Evolutionary conservation across 2,329 filamentous ascomycete genomes (phyloP).

Genomic region (Phialocephala subalpina): DNA sequence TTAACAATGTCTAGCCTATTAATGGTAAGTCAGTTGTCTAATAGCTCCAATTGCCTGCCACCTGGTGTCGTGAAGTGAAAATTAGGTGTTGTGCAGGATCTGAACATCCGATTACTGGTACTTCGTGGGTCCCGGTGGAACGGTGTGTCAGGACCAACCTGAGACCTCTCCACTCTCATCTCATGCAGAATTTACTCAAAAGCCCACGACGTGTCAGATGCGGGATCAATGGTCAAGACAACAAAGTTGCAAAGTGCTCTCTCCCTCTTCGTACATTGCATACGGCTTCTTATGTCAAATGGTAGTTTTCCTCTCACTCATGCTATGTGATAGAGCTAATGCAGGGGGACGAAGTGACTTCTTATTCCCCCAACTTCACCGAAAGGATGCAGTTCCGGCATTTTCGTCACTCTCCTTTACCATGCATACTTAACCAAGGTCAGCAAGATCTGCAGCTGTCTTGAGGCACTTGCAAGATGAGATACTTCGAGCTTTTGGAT

Average conservation of each 20-base stretch:
- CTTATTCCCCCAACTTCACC: not conserved
- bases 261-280: not conserved
- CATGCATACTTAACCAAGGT: not conserved
- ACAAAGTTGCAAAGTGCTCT: not conserved
- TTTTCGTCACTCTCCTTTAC: not conserved
- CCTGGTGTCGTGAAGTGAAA: not conserved
- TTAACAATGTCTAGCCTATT: too few species aligned
- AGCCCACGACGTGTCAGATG: not conserved
- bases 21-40: too few species aligned
- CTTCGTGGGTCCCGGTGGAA: not conserved
- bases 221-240: not conserved
- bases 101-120: not conserved
- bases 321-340: slow-evolving; percentile 6
- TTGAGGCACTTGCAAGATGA: not conserved
- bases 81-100: not conserved
- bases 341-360: slow-evolving; percentile 1
- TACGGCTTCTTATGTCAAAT: not conserved
- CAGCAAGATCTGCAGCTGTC: not conserved
- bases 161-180: slow-evolving; percentile 2
- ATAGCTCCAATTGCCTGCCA: too few species aligned
- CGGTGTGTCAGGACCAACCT: not conserved
- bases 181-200: not conserved
- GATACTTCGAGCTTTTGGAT: not conserved
- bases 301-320: not conserved
- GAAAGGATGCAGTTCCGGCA: not conserved